Base-by-base conservation (phyloP, 192 early-diverging fungal genomes). In the Fimicolochytrium jonesii region DNA sequence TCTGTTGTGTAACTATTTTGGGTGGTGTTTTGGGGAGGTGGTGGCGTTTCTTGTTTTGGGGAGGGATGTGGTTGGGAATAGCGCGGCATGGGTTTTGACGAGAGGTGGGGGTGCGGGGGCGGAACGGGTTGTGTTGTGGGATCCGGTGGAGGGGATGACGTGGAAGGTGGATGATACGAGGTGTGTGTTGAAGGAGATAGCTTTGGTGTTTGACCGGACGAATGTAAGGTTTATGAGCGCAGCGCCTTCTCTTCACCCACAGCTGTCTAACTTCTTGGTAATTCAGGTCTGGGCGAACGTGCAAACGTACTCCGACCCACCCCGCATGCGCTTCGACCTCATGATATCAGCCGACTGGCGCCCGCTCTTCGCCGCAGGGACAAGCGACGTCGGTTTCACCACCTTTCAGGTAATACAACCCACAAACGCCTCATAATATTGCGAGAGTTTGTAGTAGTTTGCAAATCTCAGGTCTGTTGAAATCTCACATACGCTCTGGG, bases 201-300 rank as follows among this genome's bases (percentile, higher is more conserved):
- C 56, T 10, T 67, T 59, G 41, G 36, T 77, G 5, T 83, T 84
- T 37, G 77, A 84, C 47, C 42, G 61, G 11, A 41, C 59, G 17
- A 84, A 84, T 70, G 82, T 82, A 63, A 71, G 59, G 39, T 9
- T n/a, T 15, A 15, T 28, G 2, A 15, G 20, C 43, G 20, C 28
- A 34, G 4, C 4, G 7, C 9, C 20, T 31, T 2, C 28, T 13
- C 17, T 2, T 43, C 31, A 2, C 41, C 22, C n/a, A n/a, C n/a
- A n/a, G n/a, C n/a, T n/a, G n/a, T n/a, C n/a, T n/a, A n/a, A n/a
- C 47, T 29, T 37, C 33, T 42, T 20, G 9, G 22, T 66, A 29
- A 17, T 36, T 56, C 29, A 82, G 80, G 67, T 83, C 31, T 84
- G 82, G 82, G 70, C 59, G 6, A 84, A 84, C 56, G 64, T 74